phyloP scores from a whole-genome alignment of 495 filamentous ascomycete species.

The Talaromyces thailandensis region DNA sequence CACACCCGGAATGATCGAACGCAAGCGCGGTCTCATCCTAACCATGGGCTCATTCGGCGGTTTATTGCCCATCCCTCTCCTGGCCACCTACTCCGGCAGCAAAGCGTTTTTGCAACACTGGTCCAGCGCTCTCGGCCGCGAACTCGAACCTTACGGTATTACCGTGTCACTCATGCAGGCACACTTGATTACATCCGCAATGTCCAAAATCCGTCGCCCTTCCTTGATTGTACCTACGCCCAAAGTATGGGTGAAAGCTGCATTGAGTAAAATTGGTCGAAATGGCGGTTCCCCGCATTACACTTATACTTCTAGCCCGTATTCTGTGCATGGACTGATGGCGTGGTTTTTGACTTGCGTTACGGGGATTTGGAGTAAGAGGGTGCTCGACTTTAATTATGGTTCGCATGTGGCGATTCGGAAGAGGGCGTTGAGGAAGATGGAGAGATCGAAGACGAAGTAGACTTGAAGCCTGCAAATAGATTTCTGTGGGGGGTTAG shows the following conservation, averaged over 20 bases:
- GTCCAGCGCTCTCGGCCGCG: constrained; percentile 77
- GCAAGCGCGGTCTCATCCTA: constrained; percentile 79
- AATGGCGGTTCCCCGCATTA: constrained; percentile 65
- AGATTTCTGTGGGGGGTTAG: neutral
- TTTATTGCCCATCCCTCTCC: constrained; percentile 78
- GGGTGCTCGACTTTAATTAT: constrained; percentile 59
- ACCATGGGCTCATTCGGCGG: constrained; percentile 97
- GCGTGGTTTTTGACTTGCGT: constrained; percentile 74
- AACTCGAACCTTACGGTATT: constrained; percentile 70
- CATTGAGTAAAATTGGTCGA: constrained; percentile 72
- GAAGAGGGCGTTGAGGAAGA: constrained; percentile 81
- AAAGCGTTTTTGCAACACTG: constrained; percentile 98
- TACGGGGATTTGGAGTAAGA: constrained; percentile 52
- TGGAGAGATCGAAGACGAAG: constrained; percentile 59
- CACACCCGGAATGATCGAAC: constrained; percentile 72
- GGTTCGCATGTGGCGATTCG: constrained; percentile 81
- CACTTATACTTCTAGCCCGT: constrained; percentile 79
- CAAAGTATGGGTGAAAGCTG: constrained; percentile 68
- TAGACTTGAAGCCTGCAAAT: constrained; percentile 10
- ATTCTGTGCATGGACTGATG: constrained; percentile 83
- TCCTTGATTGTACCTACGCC: constrained; percentile 72
- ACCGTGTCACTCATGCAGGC: constrained; percentile 79
- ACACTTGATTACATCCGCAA: constrained; percentile 88
- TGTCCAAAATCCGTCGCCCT: constrained; percentile 85
- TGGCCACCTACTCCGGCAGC: constrained; percentile 94